Percentiles rank a stretch among this genome's conserved stretches.
phyloP scores from a whole-genome alignment of 1,284 basidiomycete genomes.

The Melampsora americana region DNA sequence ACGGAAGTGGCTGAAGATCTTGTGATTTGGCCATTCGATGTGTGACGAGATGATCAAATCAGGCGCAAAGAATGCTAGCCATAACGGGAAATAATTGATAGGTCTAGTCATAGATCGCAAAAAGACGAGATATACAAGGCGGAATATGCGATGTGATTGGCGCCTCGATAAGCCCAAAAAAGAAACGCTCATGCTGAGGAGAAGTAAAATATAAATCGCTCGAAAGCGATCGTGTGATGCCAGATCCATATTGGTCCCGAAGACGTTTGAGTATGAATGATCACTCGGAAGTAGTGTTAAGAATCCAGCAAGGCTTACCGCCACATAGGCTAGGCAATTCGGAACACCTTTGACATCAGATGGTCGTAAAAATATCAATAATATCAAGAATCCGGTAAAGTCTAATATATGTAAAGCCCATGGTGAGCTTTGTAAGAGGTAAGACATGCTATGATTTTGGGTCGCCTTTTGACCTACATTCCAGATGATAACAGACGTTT shows the following conservation, averaged over 20 bases:
- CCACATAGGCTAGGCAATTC: not conserved
- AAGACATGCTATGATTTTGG: not conserved
- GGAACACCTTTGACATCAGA: too few relatives aligned
- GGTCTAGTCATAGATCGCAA: conserved; percentile 22
- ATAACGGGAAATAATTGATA: conserved; percentile 27
- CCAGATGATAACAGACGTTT: not conserved
- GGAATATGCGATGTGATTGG: not conserved
- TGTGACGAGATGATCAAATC: conserved; percentile 2
- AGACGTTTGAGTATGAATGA: conserved; percentile 13
- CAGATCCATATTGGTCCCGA: not conserved
- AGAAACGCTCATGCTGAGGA: conserved; percentile 1
- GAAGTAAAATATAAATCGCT: conserved; percentile 14
- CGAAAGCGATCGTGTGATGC: not conserved
- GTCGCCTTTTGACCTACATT: conserved; percentile 35
- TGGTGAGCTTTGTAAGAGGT: conserved; percentile 3
- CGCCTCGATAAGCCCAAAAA: not conserved
- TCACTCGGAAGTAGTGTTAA: conserved; percentile 27
- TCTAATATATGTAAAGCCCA: conserved; percentile 31
- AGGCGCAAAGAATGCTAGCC: conserved; percentile 12
- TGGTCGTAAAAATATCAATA: not conserved
- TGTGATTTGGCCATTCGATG: not conserved
- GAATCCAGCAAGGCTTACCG: conserved; percentile 13
- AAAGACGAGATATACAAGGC: not conserved
- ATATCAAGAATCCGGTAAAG: conserved; percentile 6
- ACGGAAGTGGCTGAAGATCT: not conserved